phyloP scores from a whole-genome alignment of 345 rosid species.

The Eucalyptus virginea region DNA sequence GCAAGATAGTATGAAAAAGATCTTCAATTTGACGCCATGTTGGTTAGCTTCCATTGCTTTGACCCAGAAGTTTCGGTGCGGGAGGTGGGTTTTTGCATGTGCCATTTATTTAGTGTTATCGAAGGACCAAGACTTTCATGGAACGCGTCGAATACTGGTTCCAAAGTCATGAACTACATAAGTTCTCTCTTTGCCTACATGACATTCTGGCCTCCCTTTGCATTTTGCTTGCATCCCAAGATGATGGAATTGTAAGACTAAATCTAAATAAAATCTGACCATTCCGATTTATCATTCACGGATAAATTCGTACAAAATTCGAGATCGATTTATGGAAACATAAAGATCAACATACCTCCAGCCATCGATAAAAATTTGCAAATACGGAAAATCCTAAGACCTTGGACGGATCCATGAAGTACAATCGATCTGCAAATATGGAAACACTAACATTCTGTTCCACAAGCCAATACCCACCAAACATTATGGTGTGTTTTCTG shows the following conservation, averaged over 20 bases:
- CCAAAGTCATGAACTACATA: neutral
- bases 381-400: too few relatives aligned
- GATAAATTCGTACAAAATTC: too few relatives aligned
- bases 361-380: too few relatives aligned
- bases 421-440: too few relatives aligned
- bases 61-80: neutral
- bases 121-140: neutral
- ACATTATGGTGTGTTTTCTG: too few relatives aligned
- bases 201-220: neutral
- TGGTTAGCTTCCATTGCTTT: neutral
- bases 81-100: neutral
- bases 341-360: too few relatives aligned
- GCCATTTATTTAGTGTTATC: neutral
- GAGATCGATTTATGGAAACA: accelerated
- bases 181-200: neutral
- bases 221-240: neutral
- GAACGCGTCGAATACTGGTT: neutral
- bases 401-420: too few relatives aligned
- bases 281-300: too few relatives aligned
- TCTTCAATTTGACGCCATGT: neutral
- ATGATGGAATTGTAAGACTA: neutral
- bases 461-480: too few relatives aligned
- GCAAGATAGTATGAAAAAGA: neutral
- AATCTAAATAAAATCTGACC: too few relatives aligned
- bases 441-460: too few relatives aligned